These are phyloP conservation scores for Ramularia endophylla DNA, from an alignment of 2,329 filamentous ascomycete species.

Conservation along the genomic window DNA sequence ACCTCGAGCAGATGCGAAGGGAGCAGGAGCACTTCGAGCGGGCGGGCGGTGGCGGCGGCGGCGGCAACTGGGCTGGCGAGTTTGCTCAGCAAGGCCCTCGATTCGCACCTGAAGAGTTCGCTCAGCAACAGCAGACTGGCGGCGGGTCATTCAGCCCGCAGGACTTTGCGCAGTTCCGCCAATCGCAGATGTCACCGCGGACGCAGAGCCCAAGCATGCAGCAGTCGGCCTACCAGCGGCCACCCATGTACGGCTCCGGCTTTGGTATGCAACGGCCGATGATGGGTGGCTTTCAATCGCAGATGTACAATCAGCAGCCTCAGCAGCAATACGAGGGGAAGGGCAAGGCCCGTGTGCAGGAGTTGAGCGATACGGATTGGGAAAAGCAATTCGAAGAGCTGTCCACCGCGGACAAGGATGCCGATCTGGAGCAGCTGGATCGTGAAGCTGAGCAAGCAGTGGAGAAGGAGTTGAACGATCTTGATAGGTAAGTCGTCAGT, in stretches of 20 bases:
- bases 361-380: slow-evolving; percentile 91
- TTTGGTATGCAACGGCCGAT: slow-evolving; percentile 43
- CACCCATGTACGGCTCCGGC: slow-evolving; percentile 51
- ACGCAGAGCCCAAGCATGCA: slow-evolving; percentile 52
- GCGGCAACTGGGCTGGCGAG: slow-evolving; percentile 29
- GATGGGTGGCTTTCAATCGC: slow-evolving; percentile 17
- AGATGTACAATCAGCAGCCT: slow-evolving; percentile 40
- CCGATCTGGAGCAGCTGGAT: slow-evolving; percentile 46
- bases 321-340: slow-evolving; percentile 59
- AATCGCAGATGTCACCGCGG: slow-evolving; percentile 58
- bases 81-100: slow-evolving; percentile 25
- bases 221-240: slow-evolving; percentile 45
- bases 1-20: slow-evolving; percentile 61
- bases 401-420: slow-evolving; percentile 58
- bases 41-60: slow-evolving; percentile 19
- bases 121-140: slow-evolving; percentile 14
- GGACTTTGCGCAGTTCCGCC: slow-evolving; percentile 83
- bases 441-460: slow-evolving; percentile 66
- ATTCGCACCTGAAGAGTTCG: slow-evolving; percentile 23
- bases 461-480: slow-evolving; percentile 79
- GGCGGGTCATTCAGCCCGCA: slow-evolving; percentile 61
- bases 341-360: slow-evolving; percentile 75
- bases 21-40: slow-evolving; percentile 49
- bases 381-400: slow-evolving; percentile 93
- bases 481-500: slow-evolving; percentile 68